A percentile compares a stretch with the other conserved stretches of the same genome.
Conservation (phyloP, 371 early-diverging fungal genomes). For the Mucor plumbeus region DNA sequence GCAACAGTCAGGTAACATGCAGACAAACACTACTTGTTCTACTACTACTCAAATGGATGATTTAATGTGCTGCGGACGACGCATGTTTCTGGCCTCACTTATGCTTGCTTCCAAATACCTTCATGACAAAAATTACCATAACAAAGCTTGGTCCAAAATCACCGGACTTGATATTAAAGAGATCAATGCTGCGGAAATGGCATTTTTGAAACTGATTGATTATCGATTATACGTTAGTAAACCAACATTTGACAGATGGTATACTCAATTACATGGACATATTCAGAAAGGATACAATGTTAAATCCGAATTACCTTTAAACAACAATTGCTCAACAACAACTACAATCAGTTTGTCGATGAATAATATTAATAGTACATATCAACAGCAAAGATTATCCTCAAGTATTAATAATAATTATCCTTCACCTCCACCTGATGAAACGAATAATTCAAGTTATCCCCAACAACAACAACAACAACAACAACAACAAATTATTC, state of each 20-base stretch:
- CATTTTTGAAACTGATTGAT: constrained; percentile 72
- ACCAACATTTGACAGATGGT: constrained; percentile 71
- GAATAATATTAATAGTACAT: background rate
- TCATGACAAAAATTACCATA: constrained; percentile 74
- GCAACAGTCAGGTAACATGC: constrained; percentile 6
- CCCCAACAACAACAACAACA: background rate
- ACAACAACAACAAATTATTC: background rate
- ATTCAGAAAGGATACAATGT: constrained; percentile 23
- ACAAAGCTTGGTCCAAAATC: constrained; percentile 76
- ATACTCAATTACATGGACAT: constrained; percentile 60
- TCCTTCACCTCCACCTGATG: constrained; percentile 28
- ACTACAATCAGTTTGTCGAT: background rate
- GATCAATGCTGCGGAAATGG: constrained; percentile 77
- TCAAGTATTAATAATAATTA: constrained; percentile 6
- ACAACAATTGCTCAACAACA: background rate
- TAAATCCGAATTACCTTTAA: constrained; percentile 2
- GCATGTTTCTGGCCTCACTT: constrained; percentile 75
- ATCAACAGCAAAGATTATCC: background rate
- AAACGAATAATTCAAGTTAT: background rate
- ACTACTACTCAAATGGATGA: constrained; percentile 25
- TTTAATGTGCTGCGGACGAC: constrained; percentile 68
- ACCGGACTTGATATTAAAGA: constrained; percentile 72
- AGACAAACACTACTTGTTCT: constrained; percentile 16
- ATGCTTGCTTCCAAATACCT: constrained; percentile 78
- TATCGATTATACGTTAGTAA: constrained; percentile 70